Conservation (phyloP, 192 early-diverging fungal genomes). For the Dissophora globulifera region DNA sequence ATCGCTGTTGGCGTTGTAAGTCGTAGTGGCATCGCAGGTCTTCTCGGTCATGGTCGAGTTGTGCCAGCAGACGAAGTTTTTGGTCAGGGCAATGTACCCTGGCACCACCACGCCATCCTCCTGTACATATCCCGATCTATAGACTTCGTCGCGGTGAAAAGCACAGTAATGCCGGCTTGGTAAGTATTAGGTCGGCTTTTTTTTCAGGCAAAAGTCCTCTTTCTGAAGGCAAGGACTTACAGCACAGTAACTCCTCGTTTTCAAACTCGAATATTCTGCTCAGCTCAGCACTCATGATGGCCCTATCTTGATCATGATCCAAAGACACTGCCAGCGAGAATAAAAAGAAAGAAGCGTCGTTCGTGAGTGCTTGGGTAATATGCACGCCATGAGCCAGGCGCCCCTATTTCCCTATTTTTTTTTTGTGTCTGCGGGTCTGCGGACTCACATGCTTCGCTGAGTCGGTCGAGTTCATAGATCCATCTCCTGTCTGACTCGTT, state of each 20-base stretch:
- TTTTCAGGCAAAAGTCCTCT: background rate
- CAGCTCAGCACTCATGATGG: conserved; percentile 43
- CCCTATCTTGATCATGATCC: conserved; percentile 52
- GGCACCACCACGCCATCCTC: conserved; percentile 15
- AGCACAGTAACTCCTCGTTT: conserved; percentile 6
- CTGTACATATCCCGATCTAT: conserved; percentile 33
- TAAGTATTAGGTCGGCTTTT: no score
- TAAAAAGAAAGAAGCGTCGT: no score
- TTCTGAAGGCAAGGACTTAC: background rate
- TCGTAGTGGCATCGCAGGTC: conserved; percentile 1
- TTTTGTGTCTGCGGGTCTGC: background rate
- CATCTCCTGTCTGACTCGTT: conserved; percentile 41
- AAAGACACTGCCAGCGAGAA: conserved; percentile 51
- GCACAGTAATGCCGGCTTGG: no score
- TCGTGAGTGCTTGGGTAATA: no score
- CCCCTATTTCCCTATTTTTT: background rate
- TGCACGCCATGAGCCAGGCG: no score
- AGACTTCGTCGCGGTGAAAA: conserved; percentile 30
- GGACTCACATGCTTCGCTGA: conserved; percentile 51
- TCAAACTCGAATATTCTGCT: conserved; percentile 30
- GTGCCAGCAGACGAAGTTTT: conserved; percentile 49
- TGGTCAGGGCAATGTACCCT: conserved; percentile 39
- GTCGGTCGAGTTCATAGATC: conserved; percentile 38
- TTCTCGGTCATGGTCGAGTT: conserved; percentile 43
- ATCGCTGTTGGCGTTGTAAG: conserved; percentile 1